Evolutionary conservation across 805 yeast species (phyloP).

Genomic region (Myxozyma nipponensis): DNA sequence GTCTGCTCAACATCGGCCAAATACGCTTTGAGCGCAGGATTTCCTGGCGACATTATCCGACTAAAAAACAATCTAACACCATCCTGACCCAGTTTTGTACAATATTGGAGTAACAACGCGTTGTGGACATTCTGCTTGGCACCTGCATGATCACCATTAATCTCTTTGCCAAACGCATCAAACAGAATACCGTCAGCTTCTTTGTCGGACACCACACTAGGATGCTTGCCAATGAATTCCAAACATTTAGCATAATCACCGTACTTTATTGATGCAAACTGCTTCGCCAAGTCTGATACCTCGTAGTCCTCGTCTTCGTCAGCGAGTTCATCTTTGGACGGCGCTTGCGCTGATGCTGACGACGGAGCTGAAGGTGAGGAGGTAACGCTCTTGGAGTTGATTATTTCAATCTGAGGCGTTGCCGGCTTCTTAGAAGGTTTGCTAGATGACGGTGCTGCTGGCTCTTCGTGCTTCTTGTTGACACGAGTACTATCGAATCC

Average conservation of each 20-base stretch:
- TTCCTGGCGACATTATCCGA: slow-evolving; percentile 50
- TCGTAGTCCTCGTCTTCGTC: slow-evolving; percentile 30
- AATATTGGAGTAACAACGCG: slow-evolving; percentile 73
- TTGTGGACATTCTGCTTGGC: slow-evolving; percentile 74
- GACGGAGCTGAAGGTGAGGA: slow-evolving; percentile 9
- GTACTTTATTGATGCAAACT: slow-evolving; percentile 56
- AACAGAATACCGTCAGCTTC: slow-evolving; percentile 90
- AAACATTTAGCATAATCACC: slow-evolving; percentile 50
- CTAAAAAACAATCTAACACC: slow-evolving; percentile 66
- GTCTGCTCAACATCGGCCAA: slow-evolving; percentile 70
- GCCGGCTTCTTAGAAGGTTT: slow-evolving; percentile 33
- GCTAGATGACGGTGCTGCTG: slow-evolving; percentile 32
- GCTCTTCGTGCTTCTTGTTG: slow-evolving; percentile 48
- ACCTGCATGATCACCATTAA: slow-evolving; percentile 51
- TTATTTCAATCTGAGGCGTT: slow-evolving; percentile 36
- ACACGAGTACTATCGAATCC: slow-evolving; percentile 85
- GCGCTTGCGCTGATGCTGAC: background rate
- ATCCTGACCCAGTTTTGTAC: slow-evolving; percentile 43
- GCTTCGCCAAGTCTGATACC: slow-evolving; percentile 59
- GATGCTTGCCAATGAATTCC: slow-evolving; percentile 50
- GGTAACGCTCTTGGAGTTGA: slow-evolving; percentile 33
- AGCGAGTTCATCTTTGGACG: slow-evolving; percentile 8
- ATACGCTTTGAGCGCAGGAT: slow-evolving; percentile 69
- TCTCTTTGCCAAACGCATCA: slow-evolving; percentile 83
- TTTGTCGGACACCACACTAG: slow-evolving; percentile 67